These are phyloP conservation scores for Tetrapyrgos nigripes DNA, from an alignment of 1,284 basidiomycete genomes.

Conservation along the genomic window DNA sequence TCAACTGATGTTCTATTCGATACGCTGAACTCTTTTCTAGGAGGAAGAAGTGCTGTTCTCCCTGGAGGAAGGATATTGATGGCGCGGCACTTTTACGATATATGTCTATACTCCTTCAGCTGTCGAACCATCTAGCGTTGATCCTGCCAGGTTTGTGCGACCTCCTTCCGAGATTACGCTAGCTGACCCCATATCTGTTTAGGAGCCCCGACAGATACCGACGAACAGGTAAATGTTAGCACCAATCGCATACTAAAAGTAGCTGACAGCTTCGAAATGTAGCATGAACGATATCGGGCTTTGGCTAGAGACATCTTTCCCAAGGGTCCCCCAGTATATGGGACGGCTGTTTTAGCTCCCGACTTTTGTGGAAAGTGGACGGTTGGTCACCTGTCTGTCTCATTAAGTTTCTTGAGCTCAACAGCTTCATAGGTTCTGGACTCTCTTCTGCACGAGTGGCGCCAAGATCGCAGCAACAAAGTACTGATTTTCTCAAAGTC, in stretches of 20 bases:
- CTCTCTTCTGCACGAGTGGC: slow-evolving; percentile 70
- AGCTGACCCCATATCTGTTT: not conserved
- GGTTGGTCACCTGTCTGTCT: slow-evolving; percentile 46
- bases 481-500: slow-evolving; percentile 89
- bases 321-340: slow-evolving; percentile 57
- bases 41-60: slow-evolving; percentile 70
- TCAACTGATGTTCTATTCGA: not conserved
- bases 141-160: slow-evolving; percentile 70
- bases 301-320: slow-evolving; percentile 65
- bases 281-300: slow-evolving; percentile 66
- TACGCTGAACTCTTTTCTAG: slow-evolving; percentile 38
- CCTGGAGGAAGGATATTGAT: no score
- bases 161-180: not conserved
- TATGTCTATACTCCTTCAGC: slow-evolving; percentile 80
- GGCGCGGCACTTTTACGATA: slow-evolving; percentile 73
- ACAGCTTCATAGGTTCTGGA: slow-evolving; percentile 60
- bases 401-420: not conserved
- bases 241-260: not conserved
- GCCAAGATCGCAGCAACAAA: slow-evolving; percentile 69
- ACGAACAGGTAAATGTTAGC: slow-evolving; percentile 61
- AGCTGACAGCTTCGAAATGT: not conserved
- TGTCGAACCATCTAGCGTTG: slow-evolving; percentile 85
- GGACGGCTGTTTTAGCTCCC: slow-evolving; percentile 62
- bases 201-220: slow-evolving; percentile 63
- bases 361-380: slow-evolving; percentile 87